These are phyloP conservation scores for Hypoxylon rubiginosum DNA, from an alignment of 2,329 filamentous ascomycete species.

Conservation along the genomic window DNA sequence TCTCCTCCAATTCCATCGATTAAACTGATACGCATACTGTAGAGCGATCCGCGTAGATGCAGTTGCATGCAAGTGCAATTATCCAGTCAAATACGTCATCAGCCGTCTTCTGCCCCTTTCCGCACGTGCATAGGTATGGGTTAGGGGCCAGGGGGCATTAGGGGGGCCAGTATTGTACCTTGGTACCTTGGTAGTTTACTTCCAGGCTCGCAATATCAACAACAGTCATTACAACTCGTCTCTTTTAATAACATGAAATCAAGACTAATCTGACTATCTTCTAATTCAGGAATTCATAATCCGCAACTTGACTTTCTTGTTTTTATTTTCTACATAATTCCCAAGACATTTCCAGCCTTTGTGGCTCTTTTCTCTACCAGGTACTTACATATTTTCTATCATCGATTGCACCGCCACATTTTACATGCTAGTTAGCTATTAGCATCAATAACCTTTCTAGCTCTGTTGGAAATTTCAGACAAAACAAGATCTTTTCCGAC, in stretches of 20 bases:
- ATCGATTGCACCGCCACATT: not conserved
- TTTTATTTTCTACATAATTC: not conserved
- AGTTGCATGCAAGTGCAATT: not conserved
- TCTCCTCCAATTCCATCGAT: not conserved
- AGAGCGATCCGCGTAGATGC: conserved; percentile 1
- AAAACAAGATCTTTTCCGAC: not conserved
- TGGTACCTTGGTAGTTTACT: not conserved
- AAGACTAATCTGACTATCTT: not conserved
- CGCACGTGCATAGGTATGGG: not conserved
- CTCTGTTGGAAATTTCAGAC: not conserved
- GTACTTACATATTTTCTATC: no score
- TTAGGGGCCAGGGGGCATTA: not conserved
- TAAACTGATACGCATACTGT: conserved; percentile 7
- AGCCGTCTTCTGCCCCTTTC: not conserved
- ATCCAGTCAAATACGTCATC: conserved; percentile 1
- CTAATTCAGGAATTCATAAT: not conserved
- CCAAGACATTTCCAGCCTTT: not conserved
- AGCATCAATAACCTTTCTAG: not conserved
- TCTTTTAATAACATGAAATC: not conserved
- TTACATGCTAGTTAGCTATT: not conserved
- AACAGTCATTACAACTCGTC: not conserved
- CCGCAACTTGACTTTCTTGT: not conserved
- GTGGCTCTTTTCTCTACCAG: not conserved
- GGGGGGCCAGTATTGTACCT: not conserved
- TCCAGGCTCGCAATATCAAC: not conserved